Evolutionary conservation across 331 rosid species (phyloP).

Genomic region (Dryas integrifolia): DNA sequence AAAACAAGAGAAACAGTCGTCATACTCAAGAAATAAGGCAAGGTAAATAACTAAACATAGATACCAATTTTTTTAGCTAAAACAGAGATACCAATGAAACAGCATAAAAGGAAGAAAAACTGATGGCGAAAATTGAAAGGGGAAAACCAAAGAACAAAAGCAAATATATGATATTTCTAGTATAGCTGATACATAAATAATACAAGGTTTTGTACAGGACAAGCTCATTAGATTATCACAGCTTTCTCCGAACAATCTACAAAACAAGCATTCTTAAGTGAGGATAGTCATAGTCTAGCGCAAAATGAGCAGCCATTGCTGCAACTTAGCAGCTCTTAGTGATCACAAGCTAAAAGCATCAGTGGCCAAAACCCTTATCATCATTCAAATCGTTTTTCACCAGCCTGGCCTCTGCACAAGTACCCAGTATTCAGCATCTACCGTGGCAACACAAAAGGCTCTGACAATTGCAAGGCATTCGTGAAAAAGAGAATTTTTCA

Average conservation of each 20-base stretch:
- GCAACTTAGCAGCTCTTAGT: slow-evolving; percentile 38
- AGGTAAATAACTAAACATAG: neutral
- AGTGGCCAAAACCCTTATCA: slow-evolving; percentile 20
- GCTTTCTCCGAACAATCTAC: slow-evolving; percentile 48
- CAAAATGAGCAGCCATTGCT: slow-evolving; percentile 48
- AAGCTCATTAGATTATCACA: slow-evolving; percentile 36
- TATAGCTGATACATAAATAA: slow-evolving; percentile 1
- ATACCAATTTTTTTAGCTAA: neutral
- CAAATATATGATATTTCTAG: slow-evolving; percentile 24
- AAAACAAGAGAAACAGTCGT: too few relatives aligned
- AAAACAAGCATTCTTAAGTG: slow-evolving; percentile 37
- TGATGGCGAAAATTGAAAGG: neutral
- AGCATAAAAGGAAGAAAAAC: neutral
- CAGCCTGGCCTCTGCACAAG: slow-evolving; percentile 7
- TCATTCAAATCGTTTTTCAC: slow-evolving; percentile 19
- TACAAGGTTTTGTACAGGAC: slow-evolving; percentile 38
- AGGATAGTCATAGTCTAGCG: slow-evolving; percentile 32
- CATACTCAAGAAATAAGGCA: neutral
- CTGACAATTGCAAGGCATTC: slow-evolving; percentile 5
- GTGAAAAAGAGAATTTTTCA: slow-evolving; percentile 28
- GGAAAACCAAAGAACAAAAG: neutral
- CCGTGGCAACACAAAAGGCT: neutral
- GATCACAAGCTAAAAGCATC: slow-evolving; percentile 13
- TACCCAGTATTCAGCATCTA: neutral
- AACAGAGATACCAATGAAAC: neutral